phyloP scores from a whole-genome alignment of 31 red algal genomes.

The Bonnemaisonia californica region DNA sequence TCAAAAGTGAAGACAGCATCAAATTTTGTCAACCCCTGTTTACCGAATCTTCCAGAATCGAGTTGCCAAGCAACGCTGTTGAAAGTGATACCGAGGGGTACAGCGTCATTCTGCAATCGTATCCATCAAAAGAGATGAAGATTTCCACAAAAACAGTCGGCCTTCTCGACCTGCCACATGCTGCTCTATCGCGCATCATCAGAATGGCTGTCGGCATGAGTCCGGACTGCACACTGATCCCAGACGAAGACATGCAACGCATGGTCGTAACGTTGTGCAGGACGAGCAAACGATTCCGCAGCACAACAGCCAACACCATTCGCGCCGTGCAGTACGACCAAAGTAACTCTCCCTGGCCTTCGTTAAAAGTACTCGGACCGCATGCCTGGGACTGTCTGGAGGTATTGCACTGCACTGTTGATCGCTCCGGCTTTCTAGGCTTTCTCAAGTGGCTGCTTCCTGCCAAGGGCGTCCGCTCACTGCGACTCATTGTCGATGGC shows the following conservation, averaged over 20 bases:
- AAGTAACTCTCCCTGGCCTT: constrained; percentile 34
- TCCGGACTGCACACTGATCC: background rate
- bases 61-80: no score
- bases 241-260: background rate
- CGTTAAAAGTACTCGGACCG: constrained; percentile 34
- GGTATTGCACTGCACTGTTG: constrained; percentile 27
- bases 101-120: no score
- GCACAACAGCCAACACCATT: background rate
- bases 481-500: constrained; percentile 43
- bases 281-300: constrained; percentile 11
- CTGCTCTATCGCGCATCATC: constrained; percentile 8
- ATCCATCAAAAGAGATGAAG: no score
- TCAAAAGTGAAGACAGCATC: no score
- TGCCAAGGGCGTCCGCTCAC: background rate
- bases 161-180: constrained; percentile 21
- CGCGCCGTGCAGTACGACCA: background rate
- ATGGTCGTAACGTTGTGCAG: constrained; percentile 20
- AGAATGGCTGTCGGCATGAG: background rate
- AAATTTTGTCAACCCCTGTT: no score
- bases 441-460: constrained; percentile 62
- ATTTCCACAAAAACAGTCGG: no score
- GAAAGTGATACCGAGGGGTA: no score
- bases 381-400: constrained; percentile 26
- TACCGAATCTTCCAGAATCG: no score
- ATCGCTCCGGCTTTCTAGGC: constrained; percentile 43